Conservation (phyloP, 1,284 basidiomycete species). For the Tilletia horrida region DNA sequence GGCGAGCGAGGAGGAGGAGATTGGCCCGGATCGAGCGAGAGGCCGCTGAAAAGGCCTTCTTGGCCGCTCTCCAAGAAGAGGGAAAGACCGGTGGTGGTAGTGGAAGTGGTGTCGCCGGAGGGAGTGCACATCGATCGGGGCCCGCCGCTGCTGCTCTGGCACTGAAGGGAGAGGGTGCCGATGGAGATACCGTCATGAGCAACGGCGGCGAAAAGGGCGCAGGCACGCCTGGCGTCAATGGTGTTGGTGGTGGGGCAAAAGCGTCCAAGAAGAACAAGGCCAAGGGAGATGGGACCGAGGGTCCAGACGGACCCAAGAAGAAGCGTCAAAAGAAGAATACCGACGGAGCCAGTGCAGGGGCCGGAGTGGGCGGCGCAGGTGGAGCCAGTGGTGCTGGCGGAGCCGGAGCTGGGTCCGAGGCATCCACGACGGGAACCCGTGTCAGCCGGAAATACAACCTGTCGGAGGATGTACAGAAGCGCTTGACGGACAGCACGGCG, state of each 20-base stretch:
- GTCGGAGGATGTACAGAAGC: slow-evolving; percentile 50
- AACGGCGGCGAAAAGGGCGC: slow-evolving; percentile 30
- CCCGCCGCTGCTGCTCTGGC: slow-evolving; percentile 23
- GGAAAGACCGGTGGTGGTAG: neutral
- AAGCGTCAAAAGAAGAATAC: slow-evolving; percentile 14
- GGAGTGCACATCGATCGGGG: slow-evolving; percentile 20
- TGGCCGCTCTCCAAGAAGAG: slow-evolving; percentile 11
- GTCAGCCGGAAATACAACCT: slow-evolving; percentile 34
- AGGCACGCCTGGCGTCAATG: neutral
- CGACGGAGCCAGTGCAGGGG: neutral
- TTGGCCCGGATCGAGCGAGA: slow-evolving; percentile 40
- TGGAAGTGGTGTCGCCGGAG: neutral
- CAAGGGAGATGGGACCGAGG: neutral
- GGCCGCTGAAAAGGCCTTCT: slow-evolving; percentile 34
- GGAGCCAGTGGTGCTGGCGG: neutral
- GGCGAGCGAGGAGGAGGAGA: slow-evolving; percentile 29
- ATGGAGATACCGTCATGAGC: slow-evolving; percentile 27
- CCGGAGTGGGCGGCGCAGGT: neutral
- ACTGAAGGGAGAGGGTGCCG: slow-evolving; percentile 29
- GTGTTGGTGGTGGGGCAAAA: slow-evolving; percentile 23
- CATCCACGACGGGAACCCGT: neutral
- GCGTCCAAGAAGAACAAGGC: slow-evolving; percentile 28
- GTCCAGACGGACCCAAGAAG: slow-evolving; percentile 12
- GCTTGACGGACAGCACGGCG: slow-evolving; percentile 51
- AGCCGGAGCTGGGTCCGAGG: neutral